Base-by-base conservation (phyloP, 2,329 filamentous ascomycete species). In the Capronia epimyces region DNA sequence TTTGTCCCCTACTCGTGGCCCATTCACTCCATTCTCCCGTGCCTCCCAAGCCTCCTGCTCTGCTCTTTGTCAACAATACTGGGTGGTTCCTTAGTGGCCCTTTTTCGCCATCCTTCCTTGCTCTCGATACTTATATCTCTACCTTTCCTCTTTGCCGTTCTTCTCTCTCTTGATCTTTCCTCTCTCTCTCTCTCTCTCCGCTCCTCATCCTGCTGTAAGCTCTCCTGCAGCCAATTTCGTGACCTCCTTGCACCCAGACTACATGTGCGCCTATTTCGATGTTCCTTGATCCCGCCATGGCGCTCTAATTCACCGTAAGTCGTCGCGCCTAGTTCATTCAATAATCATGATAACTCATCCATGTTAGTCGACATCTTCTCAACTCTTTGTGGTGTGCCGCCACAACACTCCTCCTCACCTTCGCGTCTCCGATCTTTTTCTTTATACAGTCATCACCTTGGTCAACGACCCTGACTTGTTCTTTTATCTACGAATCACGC, bases 21-120 rank as follows among this genome's bases (percentile, higher is more conserved):
- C 46, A 54, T 53, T 46, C 22, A 46, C 31, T 31, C 50, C 56
- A 55, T 48, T 48, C 52, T 45, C 57, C 57, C 50, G 55, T 49
- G 36, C 22, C 37, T 46, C 51, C 45, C 39, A 54, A 43, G 18
- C 52, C 41, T 46, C 57, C 24, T 53, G 43, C 51, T 37, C 18
- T 45, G 44, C 29, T 40, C 31, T 49, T 50, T 52, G 43, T 43
- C 54, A 44, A 43, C 29, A 40, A 48, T 50, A 25, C 46, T 46
- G 29, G 21, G 20, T 18, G 25, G 22, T 32, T 31, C 22, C 24
- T n/a, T 22, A 39, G 36, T 46, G 20, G 12, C 43, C 37, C 37
- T 51, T 43, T 27, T 36, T 15, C 16, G 6, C 16, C 16, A 3
- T 13, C n/a, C 16, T 22, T 29, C 13, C 40, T 18, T 36, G 13